Evolutionary conservation across 495 filamentous ascomycete genomes (phyloP), one percentile per base, ranked within the genome.

Genomic region (Saxophila tyrrhenica): DNA sequence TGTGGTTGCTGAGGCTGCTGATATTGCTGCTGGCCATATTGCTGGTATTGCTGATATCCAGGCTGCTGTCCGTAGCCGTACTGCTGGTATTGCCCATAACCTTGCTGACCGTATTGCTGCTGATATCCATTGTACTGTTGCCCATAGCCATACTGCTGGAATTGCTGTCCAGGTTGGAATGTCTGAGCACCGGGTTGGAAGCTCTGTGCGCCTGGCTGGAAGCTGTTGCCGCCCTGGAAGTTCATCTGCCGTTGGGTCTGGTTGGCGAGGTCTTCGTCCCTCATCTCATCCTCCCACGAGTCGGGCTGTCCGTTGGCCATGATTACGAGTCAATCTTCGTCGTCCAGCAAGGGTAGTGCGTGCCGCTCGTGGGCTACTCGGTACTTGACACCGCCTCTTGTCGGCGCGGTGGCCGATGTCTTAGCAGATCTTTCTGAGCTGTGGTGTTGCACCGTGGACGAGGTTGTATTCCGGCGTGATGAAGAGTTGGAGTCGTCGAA

Each of bases 221-320:
- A 92, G 16, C 70, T 68, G 25, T 64, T 65, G 25, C 42, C 41
- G 56, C 75, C 70, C 66, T 82, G 80, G 39, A 89, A 67, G 60
- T 87, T 88, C 68, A 87, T 76, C 63, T 86, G 83, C 58, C 82
- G 76, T 69, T 91, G 82, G 9, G 83, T 70, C 70, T 89, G 89
- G 66, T 84, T 78, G 52, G 87, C 80, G 59, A 95, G 80, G 59
- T 85, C 81, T 55, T 92, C 86, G 50, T 95, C 86, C 73, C 94
- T 87, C 65, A 89, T 83, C 56, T 94, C 92, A 61, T 98, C 88
- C 73, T 98, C 92, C 92, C 92, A 98, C 19, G 86, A 91, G 24
- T 62, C 59, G 11, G 59, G 32, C 54, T 46, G 39, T 23, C 51
- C 51, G 39, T 53, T 53, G 19, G 51, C 51, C 51, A 53, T 53